These are phyloP conservation scores for Taphrina flavorubra DNA, from an alignment of 1,139 yeast species.

Conservation along the genomic window DNA sequence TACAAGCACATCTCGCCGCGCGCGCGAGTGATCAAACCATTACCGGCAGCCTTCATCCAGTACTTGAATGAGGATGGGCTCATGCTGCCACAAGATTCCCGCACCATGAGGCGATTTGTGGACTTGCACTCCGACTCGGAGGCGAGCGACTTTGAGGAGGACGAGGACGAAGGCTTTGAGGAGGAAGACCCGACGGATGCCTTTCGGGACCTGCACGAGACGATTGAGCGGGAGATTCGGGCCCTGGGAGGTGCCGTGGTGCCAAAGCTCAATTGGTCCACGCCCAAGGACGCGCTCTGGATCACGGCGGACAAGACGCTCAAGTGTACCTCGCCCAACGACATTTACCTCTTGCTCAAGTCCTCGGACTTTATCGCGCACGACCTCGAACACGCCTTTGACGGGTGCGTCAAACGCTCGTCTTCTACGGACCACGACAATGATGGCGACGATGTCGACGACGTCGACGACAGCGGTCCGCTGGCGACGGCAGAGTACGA, in stretches of 20 bases:
- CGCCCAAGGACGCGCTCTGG: constrained; percentile 96
- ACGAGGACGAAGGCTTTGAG: constrained; percentile 31
- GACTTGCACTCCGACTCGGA: constrained; percentile 63
- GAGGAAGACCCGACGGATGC: constrained; percentile 51
- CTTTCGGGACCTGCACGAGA: constrained; percentile 66
- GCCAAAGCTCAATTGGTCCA: constrained; percentile 95
- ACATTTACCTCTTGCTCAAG: constrained; percentile 76
- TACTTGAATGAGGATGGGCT: constrained; percentile 82
- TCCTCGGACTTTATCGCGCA: constrained; percentile 87
- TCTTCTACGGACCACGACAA: too few species aligned
- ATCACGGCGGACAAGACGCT: constrained; percentile 77
- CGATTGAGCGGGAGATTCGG: constrained; percentile 56
- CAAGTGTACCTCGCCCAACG: constrained; percentile 71
- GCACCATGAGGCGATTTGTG: constrained; percentile 62
- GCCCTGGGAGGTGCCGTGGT: constrained; percentile 66
- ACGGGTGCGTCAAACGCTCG: constrained; percentile 48
- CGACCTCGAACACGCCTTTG: constrained; percentile 77
- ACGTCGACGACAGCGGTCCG: neutral
- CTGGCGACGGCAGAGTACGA: constrained; percentile 56
- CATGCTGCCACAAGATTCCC: constrained; percentile 63
- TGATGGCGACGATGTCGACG: too few species aligned
- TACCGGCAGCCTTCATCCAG: constrained; percentile 70
- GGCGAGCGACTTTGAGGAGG: constrained; percentile 42
- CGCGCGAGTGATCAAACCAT: constrained; percentile 64
- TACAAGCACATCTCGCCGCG: constrained; percentile 62